A percentile compares a stretch with the other conserved stretches of the same genome.
Conservation (phyloP, 331 rosid genomes). For the Erythrophleum ivorense region DNA sequence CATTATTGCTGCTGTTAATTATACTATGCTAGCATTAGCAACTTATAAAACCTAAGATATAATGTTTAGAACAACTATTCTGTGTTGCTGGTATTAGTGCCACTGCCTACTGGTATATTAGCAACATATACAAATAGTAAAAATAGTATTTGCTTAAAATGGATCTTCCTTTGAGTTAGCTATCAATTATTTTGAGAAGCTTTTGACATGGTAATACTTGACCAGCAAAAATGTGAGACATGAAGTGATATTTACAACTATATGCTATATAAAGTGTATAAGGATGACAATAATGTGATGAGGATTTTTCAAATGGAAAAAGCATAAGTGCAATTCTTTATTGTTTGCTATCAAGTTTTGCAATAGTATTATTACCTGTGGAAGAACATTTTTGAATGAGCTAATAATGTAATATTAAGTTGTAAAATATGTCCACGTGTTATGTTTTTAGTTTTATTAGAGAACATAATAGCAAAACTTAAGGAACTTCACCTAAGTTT, state of each 20-base stretch:
- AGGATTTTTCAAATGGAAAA: neutral
- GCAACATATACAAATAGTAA: neutral
- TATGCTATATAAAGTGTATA: neutral
- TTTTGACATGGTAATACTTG: constrained; percentile 14
- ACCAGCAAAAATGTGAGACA: neutral
- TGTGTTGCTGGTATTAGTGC: neutral
- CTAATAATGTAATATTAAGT: neutral
- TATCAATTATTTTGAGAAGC: neutral
- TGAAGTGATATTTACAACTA: constrained; percentile 13
- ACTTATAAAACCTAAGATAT: neutral
- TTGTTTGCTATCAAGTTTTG: no score
- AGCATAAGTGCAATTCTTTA: no score
- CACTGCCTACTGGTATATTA: neutral
- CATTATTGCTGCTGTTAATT: neutral
- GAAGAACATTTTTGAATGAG: no score
- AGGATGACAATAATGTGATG: neutral
- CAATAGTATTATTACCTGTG: no score
- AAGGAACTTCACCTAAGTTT: neutral
- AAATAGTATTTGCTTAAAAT: neutral
- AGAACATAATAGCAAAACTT: neutral
- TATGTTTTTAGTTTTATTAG: no score
- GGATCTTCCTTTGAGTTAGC: constrained; percentile 2
- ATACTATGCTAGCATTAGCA: neutral
- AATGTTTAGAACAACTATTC: neutral
- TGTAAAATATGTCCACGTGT: neutral